phyloP scores from a whole-genome alignment of 768 basidiomycete species.

The Serendipita sp. region DNA sequence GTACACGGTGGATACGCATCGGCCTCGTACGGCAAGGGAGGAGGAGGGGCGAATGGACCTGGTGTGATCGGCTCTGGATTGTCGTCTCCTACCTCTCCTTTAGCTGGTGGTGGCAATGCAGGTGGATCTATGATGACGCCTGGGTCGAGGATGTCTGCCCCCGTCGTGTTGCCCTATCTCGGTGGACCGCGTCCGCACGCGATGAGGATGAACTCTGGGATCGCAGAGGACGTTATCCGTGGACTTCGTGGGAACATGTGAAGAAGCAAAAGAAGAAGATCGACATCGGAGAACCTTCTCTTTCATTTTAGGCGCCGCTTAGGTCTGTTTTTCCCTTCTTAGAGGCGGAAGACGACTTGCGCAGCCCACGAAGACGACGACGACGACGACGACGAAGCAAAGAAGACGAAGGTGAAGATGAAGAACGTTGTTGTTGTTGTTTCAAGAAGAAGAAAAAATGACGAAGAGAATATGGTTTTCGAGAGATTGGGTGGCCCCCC shows the following conservation, averaged over 20 bases:
- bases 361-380: too few relatives aligned
- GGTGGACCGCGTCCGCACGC: not conserved
- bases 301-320: too few relatives aligned
- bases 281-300: too few relatives aligned
- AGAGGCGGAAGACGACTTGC: too few relatives aligned
- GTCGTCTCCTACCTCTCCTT: too few relatives aligned
- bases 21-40: not conserved
- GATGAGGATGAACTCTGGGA: conserved; percentile 3
- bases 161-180: not conserved
- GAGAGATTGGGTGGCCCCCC: too few relatives aligned
- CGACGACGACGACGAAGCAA: too few relatives aligned
- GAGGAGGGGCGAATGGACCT: not conserved
- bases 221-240: conserved; percentile 4
- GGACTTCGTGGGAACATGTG: not conserved
- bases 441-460: too few relatives aligned
- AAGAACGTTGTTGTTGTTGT: too few relatives aligned
- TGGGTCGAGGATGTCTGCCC: not conserved
- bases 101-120: not conserved
- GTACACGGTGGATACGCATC: not conserved
- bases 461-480: too few relatives aligned
- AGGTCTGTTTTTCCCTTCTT: too few relatives aligned
- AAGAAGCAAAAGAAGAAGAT: not conserved
- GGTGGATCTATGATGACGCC: not conserved
- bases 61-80: not conserved
- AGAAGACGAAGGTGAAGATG: too few relatives aligned